These are phyloP conservation scores for Trichoderma orchidacearum DNA, from an alignment of 495 filamentous ascomycete species.

Conservation along the genomic window DNA sequence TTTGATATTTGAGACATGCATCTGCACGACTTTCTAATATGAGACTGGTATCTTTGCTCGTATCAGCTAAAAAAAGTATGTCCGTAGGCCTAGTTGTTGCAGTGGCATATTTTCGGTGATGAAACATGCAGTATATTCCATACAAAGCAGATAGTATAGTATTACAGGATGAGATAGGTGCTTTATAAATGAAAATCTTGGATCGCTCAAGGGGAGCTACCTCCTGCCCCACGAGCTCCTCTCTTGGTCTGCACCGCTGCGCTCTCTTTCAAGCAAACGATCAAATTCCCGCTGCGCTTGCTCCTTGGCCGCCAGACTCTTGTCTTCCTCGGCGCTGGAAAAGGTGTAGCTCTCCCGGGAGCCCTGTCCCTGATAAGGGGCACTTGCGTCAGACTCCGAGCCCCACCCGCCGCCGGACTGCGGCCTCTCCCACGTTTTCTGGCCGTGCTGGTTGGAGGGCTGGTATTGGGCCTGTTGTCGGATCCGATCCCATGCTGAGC, in stretches of 20 bases:
- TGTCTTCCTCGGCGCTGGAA: conserved; percentile 21
- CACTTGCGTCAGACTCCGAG: not conserved
- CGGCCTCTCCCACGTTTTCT: not conserved
- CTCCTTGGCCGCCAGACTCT: conserved; percentile 22
- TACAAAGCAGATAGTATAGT: no score
- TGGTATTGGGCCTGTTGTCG: conserved; percentile 1
- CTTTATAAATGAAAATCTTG: no score
- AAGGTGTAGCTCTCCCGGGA: conserved; percentile 30
- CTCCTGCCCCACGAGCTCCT: conserved; percentile 1
- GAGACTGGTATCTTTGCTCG: no score
- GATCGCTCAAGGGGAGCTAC: conserved; percentile 1
- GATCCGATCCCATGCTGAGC: conserved; percentile 1
- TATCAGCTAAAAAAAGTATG: no score
- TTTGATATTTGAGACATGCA: not conserved
- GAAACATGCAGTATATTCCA: no score
- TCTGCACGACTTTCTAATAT: no score
- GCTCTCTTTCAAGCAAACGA: conserved; percentile 31
- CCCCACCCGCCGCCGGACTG: not conserved
- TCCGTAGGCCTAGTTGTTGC: no score
- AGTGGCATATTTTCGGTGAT: no score
- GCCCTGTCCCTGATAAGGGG: not conserved
- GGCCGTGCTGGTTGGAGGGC: not conserved
- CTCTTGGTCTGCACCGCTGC: conserved; percentile 12
- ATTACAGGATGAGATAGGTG: no score
- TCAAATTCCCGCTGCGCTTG: conserved; percentile 43